Base-by-base conservation (phyloP, 345 rosid species). In the Salix brachista region DNA sequence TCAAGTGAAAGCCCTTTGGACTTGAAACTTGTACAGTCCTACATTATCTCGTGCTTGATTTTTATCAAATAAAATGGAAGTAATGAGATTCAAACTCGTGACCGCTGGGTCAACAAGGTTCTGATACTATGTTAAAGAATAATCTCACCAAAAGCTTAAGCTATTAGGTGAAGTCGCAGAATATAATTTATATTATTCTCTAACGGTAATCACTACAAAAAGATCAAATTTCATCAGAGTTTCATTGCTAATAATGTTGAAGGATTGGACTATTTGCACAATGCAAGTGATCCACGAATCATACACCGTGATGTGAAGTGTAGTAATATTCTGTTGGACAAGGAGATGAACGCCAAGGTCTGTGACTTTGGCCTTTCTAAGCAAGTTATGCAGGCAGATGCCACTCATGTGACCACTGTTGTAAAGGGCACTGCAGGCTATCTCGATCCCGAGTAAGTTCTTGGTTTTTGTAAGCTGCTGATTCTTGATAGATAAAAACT, bases 361-460 rank as follows among this genome's bases (percentile, higher is more conserved):
- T 87, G 89, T 16, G 96, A 91, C 85, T 91, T 91, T 65, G 96
- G 96, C 60, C 96, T 91, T 67, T 89, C 96, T 9, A 91, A 91
- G 87, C 96, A 91, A 75, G 84, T 91, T 44, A 80, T 78, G 80
- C 88, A 84, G 78, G 84, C 91, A 72, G 94, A 91, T 70, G 97
- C 94, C 73, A 89, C 91, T 62, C 98, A 94, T 78, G 86, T 94
- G 39, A 92, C 98, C 48, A 94, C 98, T 32, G 92, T 87, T 67
- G 97, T 94, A 67, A 94, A 92, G 82, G 97, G 97, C 84, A 89
- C 98, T 19, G 97, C 97, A 3, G 98, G 98, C 65, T 94, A 94
- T 87, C 91, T 94, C 18, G 98, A 94, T 70, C 98, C 97, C 50
- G 97, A 94, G 98, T 94, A 87, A 72, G 87, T 69, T 75, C 67